Percentiles rank a stretch among this genome's conserved stretches.
These are phyloP conservation scores for Cutaneotrichosporon cutaneum DNA, from an alignment of 1,284 basidiomycete species.

Conservation along the genomic window DNA sequence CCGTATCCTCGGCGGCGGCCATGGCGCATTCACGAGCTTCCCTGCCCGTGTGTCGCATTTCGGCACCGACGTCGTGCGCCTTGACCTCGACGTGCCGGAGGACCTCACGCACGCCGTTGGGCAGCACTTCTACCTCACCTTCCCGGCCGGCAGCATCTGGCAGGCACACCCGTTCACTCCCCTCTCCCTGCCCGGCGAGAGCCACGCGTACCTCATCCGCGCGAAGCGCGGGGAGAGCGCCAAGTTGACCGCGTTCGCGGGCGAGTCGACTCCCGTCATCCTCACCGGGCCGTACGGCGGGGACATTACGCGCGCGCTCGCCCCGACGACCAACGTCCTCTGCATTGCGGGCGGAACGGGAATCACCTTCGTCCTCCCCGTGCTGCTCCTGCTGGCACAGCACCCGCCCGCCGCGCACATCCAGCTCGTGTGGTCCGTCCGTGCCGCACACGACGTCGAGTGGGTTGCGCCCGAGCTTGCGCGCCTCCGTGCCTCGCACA, in stretches of 20 bases:
- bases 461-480: conserved; percentile 35
- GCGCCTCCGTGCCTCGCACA: conserved; percentile 16
- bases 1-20: conserved; percentile 29
- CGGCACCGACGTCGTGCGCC: conserved; percentile 28
- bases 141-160: conserved; percentile 34
- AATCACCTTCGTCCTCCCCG: conserved; percentile 38
- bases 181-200: conserved; percentile 28
- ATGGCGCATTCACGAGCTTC: conserved; percentile 33
- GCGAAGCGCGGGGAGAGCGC: conserved; percentile 35
- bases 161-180: conserved; percentile 44
- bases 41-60: conserved; percentile 27
- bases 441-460: conserved; percentile 26
- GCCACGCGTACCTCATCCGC: conserved; percentile 33
- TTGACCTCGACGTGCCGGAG: conserved; percentile 29
- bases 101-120: conserved; percentile 27
- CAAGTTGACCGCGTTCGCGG: conserved; percentile 8
- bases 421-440: conserved; percentile 34
- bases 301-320: conserved; percentile 20
- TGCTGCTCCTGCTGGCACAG: conserved; percentile 28
- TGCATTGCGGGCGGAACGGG: conserved; percentile 40
- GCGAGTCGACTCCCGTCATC: conserved; percentile 28
- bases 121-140: conserved; percentile 41
- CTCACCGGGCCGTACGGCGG: conserved; percentile 37
- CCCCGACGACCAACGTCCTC: conserved; percentile 39
- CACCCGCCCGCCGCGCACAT: conserved; percentile 17